Conservation (phyloP, 805 yeast genomes). For the Lachancea sp. region DNA sequence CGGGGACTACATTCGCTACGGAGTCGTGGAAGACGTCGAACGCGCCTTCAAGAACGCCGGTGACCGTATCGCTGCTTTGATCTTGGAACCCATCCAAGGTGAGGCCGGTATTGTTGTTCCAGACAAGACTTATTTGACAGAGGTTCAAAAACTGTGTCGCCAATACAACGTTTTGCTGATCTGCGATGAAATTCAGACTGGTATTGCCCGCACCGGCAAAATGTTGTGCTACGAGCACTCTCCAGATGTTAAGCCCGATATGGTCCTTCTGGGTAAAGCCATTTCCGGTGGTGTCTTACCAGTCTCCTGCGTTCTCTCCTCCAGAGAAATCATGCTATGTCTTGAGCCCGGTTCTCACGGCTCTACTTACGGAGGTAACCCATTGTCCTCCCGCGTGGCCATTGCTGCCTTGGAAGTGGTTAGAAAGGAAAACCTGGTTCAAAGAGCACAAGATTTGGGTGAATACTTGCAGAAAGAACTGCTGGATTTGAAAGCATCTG, state of each 20-base stretch:
- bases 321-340: slow-evolving; percentile 82
- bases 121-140: slow-evolving; percentile 67
- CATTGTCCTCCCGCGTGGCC: slow-evolving; percentile 87
- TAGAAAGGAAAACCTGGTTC: slow-evolving; percentile 76
- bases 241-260: slow-evolving; percentile 73
- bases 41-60: slow-evolving; percentile 76
- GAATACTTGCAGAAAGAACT: slow-evolving; percentile 57
- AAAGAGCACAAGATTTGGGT: slow-evolving; percentile 70
- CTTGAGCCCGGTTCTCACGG: slow-evolving; percentile 96
- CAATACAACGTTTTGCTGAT: slow-evolving; percentile 81
- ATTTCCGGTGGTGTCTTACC: slow-evolving; percentile 93
- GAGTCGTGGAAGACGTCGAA: slow-evolving; percentile 80
- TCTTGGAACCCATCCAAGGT: slow-evolving; percentile 95
- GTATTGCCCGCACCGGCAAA: slow-evolving; percentile 95
- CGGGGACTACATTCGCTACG: slow-evolving; percentile 62
- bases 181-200: slow-evolving; percentile 97
- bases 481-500: slow-evolving; percentile 44
- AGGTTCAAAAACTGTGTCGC: slow-evolving; percentile 68
- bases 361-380: slow-evolving; percentile 96
- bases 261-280: slow-evolving; percentile 88
- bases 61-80: slow-evolving; percentile 81
- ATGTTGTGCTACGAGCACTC: slow-evolving; percentile 88
- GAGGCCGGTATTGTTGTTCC: slow-evolving; percentile 98
- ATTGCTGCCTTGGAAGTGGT: slow-evolving; percentile 90
- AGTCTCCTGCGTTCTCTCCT: slow-evolving; percentile 83